A percentile compares a stretch with the other conserved stretches of the same genome.
phyloP scores from a whole-genome alignment of 208 protist species.

The Naegleria lovaniensis region DNA sequence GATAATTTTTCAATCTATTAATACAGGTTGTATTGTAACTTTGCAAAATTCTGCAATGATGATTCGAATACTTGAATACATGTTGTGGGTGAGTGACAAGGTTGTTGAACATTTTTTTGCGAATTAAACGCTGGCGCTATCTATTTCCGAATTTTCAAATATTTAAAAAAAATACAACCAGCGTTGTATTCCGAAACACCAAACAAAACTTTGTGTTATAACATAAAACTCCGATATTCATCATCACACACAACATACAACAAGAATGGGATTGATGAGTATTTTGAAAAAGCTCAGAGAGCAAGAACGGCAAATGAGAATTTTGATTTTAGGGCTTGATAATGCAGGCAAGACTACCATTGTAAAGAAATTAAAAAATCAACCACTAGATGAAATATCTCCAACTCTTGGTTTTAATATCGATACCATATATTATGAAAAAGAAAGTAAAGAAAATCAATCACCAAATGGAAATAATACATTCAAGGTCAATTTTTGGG shows the following conservation, averaged over 20 bases:
- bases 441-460: constrained; percentile 37
- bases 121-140: too few relatives aligned
- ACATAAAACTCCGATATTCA: too few relatives aligned
- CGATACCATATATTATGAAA: constrained; percentile 87
- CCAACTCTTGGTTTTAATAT: constrained; percentile 99
- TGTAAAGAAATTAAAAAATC: constrained; percentile 96
- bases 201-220: neutral
- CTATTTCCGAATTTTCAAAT: neutral
- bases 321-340: constrained; percentile 93
- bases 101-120: too few relatives aligned
- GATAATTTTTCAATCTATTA: neutral
- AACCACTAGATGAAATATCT: constrained; percentile 91
- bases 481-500: constrained; percentile 98
- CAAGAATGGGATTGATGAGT: constrained; percentile 91
- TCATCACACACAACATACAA: neutral
- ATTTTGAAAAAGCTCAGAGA: constrained; percentile 96
- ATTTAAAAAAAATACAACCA: neutral
- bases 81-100: too few relatives aligned
- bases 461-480: constrained; percentile 36
- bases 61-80: too few relatives aligned
- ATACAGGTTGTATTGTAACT: too few relatives aligned
- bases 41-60: too few relatives aligned
- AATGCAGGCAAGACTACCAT: constrained; percentile 98
- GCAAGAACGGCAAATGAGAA: constrained; percentile 97
- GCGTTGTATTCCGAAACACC: neutral